Evolutionary conservation across 805 yeast species (phyloP), one percentile per base, ranked within the genome.

Genomic region (Ogataea minuta): DNA sequence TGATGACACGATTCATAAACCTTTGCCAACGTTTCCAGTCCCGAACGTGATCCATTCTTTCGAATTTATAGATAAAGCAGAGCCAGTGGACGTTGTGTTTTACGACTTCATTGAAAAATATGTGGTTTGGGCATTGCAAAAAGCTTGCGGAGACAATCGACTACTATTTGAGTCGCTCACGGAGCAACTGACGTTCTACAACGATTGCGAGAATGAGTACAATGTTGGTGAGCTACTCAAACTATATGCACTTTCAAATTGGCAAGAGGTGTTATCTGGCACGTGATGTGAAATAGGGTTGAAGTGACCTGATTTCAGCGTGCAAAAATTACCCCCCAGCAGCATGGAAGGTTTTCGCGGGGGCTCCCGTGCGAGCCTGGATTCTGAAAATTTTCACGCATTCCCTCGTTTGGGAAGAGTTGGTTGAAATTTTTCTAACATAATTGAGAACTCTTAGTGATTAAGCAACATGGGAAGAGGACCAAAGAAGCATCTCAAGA

Each of bases 401-500:
- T 32, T 27, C 33, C 34, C 34, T 36, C 33, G 36, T 37, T 37
- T 37, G 21, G 41, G 41, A 37, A 37, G 32, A 31, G 20, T 25
- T 21, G 28, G 28, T 25, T 36, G 31, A 37, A 37, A 37, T 37
- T 37, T 37, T 37, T 37, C 41, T 37, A 37, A 25, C 40, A 31
- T 29, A 28, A 37, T 36, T 37, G 41, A 28, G 36, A 37, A 42
- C 41, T 42, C 39, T 33, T 31, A 43, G 45, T 37, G 45, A 35
- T 29, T 46, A 34, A 39, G 49, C 63, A 79, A 74, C 67, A 79
- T 79, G 86, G 85, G 77, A 68, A 79, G 86, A 79, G 86, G 86
- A 72, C 85, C 85, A 84, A 88, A 89, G 90, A 90, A 91, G 83
- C 97, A 91, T 74, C 84, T 90, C 74, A 90, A 91, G 84, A 89